phyloP scores from a whole-genome alignment of 1,284 basidiomycete genomes.

The Papiliotrema nemorosa region DNA sequence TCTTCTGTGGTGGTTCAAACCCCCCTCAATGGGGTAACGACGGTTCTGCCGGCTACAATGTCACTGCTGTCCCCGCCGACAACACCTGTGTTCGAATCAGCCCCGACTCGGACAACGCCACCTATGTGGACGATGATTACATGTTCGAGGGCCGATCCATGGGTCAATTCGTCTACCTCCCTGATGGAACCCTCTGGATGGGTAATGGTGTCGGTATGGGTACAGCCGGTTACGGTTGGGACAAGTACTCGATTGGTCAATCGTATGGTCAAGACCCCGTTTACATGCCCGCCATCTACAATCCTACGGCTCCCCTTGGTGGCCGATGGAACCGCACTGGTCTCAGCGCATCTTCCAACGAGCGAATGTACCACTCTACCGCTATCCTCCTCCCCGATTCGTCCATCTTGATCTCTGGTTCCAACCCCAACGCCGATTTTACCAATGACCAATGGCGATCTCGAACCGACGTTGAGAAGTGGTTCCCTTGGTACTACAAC shows the following conservation, averaged over 20 bases:
- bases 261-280: constrained; percentile 48
- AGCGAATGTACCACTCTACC: constrained; percentile 82
- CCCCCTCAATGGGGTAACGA: constrained; percentile 50
- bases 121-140: constrained; percentile 64
- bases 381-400: constrained; percentile 85
- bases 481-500: constrained; percentile 56
- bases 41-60: constrained; percentile 45
- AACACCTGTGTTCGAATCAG: constrained; percentile 58
- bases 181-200: constrained; percentile 48
- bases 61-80: constrained; percentile 49
- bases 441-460: constrained; percentile 46
- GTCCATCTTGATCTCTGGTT: constrained; percentile 82
- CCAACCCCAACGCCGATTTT: constrained; percentile 86
- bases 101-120: constrained; percentile 66
- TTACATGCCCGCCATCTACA: constrained; percentile 56
- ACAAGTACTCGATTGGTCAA: constrained; percentile 40
- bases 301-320: constrained; percentile 61
- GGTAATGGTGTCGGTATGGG: constrained; percentile 77
- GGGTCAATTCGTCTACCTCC: constrained; percentile 61
- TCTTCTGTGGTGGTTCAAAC: constrained; percentile 85
- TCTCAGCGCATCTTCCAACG: constrained; percentile 57
- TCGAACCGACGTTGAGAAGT: constrained; percentile 45
- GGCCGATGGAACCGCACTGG: constrained; percentile 70
- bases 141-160: constrained; percentile 71
- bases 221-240: constrained; percentile 53